Evolutionary conservation across 495 filamentous ascomycete species (phyloP), one percentile per base, ranked within the genome.

Genomic region (Sabuloglossum arenarium): DNA sequence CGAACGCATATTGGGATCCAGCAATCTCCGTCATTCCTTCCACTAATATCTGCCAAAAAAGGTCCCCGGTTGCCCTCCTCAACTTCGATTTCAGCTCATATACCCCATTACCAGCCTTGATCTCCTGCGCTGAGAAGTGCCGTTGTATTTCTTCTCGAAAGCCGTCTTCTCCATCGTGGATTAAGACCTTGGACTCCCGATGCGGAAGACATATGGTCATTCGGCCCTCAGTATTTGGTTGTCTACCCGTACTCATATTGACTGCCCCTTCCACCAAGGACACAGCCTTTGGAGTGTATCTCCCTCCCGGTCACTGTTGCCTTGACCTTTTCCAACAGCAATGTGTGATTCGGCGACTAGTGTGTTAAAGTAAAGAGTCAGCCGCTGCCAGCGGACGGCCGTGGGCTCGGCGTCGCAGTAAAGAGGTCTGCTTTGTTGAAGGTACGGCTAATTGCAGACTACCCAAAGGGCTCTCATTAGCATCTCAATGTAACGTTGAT

Each of bases 1-100:
- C 77, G 59, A 89, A 87, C 2, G 75, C 76, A 68, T 79, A 85
- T 63, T 89, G 84, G 14, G 84, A 74, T 49, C 75, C 75, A 50
- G 73, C 71, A 51, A 87, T 77, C 12, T 68, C 70, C 31, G 81
- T 75, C 61, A 86, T 70, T 28, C 77, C 79, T 63, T 84, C 77
- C 71, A 85, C 78, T 37, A 86, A 63, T 39, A 76, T 65, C 57
- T 69, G 70, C 83, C 82, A 88, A 64, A 88, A 86, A 39, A 76
- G 72, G 50, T 79, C 75, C 3, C 76, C 73, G 28, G 75, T 71
- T 39, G 78, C 67, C 29, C 67, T 67, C 37, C 71, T 71, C 34
- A 88, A 67, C 23, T 66, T 69, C 56, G 70, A 69, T 63, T 88
- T 88, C 46, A 88, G 71, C 28, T 70, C 64, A 8, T 85, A 73